A percentile compares a stretch with the other conserved stretches of the same genome.
phyloP scores from a whole-genome alignment of 2,329 filamentous ascomycete species.

The Scorias spongiosa region DNA sequence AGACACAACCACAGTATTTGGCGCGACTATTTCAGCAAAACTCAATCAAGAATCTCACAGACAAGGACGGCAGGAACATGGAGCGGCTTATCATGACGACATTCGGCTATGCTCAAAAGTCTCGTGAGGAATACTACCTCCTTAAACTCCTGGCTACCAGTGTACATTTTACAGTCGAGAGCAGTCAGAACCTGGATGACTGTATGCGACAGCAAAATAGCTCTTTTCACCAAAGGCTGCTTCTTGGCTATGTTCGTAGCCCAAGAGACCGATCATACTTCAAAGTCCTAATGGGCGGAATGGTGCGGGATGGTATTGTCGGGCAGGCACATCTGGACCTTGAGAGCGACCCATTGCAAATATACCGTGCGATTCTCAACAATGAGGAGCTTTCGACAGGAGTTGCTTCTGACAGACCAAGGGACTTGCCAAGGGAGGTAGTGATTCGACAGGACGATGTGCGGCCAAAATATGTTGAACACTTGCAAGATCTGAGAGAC shows the following conservation, averaged over 20 bases:
- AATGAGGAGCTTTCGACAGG: constrained; percentile 94
- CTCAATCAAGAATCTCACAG: constrained; percentile 67
- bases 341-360: constrained; percentile 94
- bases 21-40: constrained; percentile 74
- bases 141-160: constrained; percentile 75
- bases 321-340: constrained; percentile 83
- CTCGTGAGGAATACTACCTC: constrained; percentile 90
- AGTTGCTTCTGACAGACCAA: constrained; percentile 60
- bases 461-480: constrained; percentile 79
- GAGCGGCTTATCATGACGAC: constrained; percentile 91
- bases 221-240: constrained; percentile 83
- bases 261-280: constrained; percentile 87
- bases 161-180: constrained; percentile 71
- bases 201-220: constrained; percentile 60
- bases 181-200: constrained; percentile 59
- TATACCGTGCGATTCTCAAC: constrained; percentile 88
- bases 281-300: constrained; percentile 65
- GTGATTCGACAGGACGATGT: constrained; percentile 96
- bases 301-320: constrained; percentile 84
- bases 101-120: constrained; percentile 94
- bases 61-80: constrained; percentile 84
- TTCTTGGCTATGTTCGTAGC: constrained; percentile 76
- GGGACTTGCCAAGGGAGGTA: constrained; percentile 76
- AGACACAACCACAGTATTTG: constrained; percentile 91
- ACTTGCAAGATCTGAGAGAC: constrained; percentile 83